Evolutionary conservation across 129 eudicot genomes (phyloP).

Genomic region (Chrysanthemum lavandulifolium): DNA sequence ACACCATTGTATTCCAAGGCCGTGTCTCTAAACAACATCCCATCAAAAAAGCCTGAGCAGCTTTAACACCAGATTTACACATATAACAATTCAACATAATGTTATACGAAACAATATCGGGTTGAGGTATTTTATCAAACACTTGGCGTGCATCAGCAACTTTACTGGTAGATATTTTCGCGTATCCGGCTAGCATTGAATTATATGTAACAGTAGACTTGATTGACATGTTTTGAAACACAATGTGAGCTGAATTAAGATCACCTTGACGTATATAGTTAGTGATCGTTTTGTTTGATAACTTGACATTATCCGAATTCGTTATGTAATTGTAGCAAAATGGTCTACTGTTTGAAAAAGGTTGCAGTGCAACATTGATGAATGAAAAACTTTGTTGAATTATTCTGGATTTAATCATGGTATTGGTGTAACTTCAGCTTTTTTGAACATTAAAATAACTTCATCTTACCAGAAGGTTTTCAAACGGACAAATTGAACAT

Average conservation of each 20-base stretch:
- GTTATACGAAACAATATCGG: slow-evolving; percentile 68
- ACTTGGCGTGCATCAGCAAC: slow-evolving; percentile 60
- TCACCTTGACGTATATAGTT: slow-evolving; percentile 42
- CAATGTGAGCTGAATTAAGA: slow-evolving; percentile 53
- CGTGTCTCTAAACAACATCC: slow-evolving; percentile 53
- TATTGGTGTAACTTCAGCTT: background rate
- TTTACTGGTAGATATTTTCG: slow-evolving; percentile 38
- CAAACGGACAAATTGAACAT: too few species aligned
- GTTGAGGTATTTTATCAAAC: slow-evolving; percentile 83
- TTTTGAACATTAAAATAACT: too few species aligned
- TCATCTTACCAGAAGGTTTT: too few species aligned
- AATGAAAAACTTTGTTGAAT: slow-evolving; percentile 13
- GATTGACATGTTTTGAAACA: slow-evolving; percentile 49
- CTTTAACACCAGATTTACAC: slow-evolving; percentile 40
- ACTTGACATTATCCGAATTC: slow-evolving; percentile 20
- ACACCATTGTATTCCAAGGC: slow-evolving; percentile 91
- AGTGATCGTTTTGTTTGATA: slow-evolving; percentile 62
- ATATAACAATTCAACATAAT: slow-evolving; percentile 72
- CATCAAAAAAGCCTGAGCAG: slow-evolving; percentile 53
- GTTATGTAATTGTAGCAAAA: slow-evolving; percentile 16
- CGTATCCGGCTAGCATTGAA: slow-evolving; percentile 64
- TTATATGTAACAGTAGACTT: slow-evolving; percentile 68
- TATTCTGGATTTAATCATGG: slow-evolving; percentile 25
- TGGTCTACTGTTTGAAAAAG: slow-evolving; percentile 12
- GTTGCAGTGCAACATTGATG: slow-evolving; percentile 9